Conservation (phyloP, 768 basidiomycete species). For the Vishniacozyma victoriae region DNA sequence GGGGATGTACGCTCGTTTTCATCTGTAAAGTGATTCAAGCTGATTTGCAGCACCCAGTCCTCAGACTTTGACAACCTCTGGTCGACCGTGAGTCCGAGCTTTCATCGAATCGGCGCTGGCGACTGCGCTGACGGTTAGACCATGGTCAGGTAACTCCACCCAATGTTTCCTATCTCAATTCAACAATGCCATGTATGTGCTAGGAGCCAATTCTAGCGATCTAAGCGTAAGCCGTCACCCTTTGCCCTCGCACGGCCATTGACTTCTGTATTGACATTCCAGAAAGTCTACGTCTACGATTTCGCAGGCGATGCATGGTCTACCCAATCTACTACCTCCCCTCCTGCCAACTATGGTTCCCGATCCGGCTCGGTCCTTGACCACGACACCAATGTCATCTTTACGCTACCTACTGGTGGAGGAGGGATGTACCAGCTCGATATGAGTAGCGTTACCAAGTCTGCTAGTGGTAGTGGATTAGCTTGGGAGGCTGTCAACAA, state of each 20-base stretch:
- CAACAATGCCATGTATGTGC: constrained; percentile 76
- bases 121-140: constrained; percentile 44
- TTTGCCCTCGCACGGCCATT: not conserved
- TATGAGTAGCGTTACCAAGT: constrained; percentile 60
- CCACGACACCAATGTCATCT: constrained; percentile 90
- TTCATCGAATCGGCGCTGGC: constrained; percentile 59
- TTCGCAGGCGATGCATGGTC: constrained; percentile 62
- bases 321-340: constrained; percentile 55
- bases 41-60: constrained; percentile 51
- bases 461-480: constrained; percentile 54
- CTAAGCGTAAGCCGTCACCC: constrained; percentile 50
- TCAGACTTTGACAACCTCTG: constrained; percentile 64
- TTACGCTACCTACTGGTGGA: constrained; percentile 48
- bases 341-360: constrained; percentile 54
- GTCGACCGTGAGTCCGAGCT: constrained; percentile 60
- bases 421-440: constrained; percentile 59
- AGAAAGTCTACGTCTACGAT: constrained; percentile 71
- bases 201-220: constrained; percentile 68
- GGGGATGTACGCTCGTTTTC: constrained; percentile 54
- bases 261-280: not conserved
- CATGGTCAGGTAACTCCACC: constrained; percentile 47
- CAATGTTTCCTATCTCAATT: constrained; percentile 55
- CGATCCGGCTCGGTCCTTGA: constrained; percentile 69
- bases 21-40: constrained; percentile 3
- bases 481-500: constrained; percentile 62